Percentiles rank a stretch among this genome's conserved stretches.
These are phyloP conservation scores for Chaetothyriales sp. DNA, from an alignment of 2,329 filamentous ascomycete genomes.

Conservation along the genomic window DNA sequence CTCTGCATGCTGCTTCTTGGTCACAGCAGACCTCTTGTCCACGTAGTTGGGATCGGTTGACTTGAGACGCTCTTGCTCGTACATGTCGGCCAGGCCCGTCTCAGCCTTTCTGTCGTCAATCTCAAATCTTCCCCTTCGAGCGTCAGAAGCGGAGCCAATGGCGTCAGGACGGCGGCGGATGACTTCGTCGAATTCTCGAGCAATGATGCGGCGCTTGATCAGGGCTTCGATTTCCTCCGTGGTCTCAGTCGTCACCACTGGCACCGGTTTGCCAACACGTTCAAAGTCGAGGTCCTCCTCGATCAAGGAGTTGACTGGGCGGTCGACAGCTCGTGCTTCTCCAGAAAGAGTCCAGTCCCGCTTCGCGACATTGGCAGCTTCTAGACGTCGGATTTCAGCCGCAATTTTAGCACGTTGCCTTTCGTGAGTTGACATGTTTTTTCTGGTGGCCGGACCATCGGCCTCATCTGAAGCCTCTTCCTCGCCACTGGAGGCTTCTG, in stretches of 20 bases:
- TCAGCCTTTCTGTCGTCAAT: slow-evolving; percentile 78
- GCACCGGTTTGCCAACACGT: slow-evolving; percentile 83
- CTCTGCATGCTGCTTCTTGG: slow-evolving; percentile 68
- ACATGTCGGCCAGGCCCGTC: slow-evolving; percentile 78
- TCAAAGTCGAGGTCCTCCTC: slow-evolving; percentile 96
- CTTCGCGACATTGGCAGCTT: slow-evolving; percentile 78
- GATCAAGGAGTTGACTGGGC: slow-evolving; percentile 80
- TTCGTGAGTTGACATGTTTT: slow-evolving; percentile 59
- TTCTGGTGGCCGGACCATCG: slow-evolving; percentile 8
- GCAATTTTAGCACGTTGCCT: slow-evolving; percentile 70
- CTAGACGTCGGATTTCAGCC: slow-evolving; percentile 81
- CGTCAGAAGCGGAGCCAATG: slow-evolving; percentile 44
- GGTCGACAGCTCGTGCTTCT: slow-evolving; percentile 68
- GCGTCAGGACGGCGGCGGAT: slow-evolving; percentile 66
- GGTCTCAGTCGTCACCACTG: slow-evolving; percentile 81
- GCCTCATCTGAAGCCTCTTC: slow-evolving; percentile 11
- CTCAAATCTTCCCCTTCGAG: slow-evolving; percentile 60
- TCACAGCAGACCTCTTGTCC: slow-evolving; percentile 68
- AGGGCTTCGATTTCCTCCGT: slow-evolving; percentile 85
- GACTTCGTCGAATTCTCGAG: slow-evolving; percentile 85
- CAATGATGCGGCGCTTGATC: slow-evolving; percentile 83
- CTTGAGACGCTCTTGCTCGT: slow-evolving; percentile 82
- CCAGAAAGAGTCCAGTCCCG: slow-evolving; percentile 82
- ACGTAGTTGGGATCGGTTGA: slow-evolving; percentile 66
- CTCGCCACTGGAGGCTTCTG: slow-evolving; percentile 44